Conservation (phyloP, 2,329 filamentous ascomycete genomes). For the Cryphonectria carpinicola region DNA sequence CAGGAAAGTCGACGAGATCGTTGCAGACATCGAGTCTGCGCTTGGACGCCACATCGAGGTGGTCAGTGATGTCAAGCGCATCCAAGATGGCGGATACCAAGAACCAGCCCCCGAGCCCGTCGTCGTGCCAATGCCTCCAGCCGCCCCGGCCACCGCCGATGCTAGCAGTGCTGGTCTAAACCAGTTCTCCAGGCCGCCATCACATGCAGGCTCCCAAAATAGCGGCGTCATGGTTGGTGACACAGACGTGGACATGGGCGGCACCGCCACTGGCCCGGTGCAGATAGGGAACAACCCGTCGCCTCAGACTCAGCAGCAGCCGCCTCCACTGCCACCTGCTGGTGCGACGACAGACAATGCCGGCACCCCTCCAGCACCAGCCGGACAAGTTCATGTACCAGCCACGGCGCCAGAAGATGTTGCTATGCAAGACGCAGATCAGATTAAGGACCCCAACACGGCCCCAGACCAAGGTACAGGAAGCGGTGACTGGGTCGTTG, state of each 20-base stretch:
- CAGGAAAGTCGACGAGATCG: conserved; percentile 71
- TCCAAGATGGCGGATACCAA: conserved; percentile 79
- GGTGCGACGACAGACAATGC: conserved; percentile 59
- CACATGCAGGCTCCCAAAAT: conserved; percentile 58
- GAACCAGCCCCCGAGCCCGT: conserved; percentile 57
- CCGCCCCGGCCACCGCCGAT: conserved; percentile 30
- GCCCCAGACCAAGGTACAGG: conserved; percentile 56
- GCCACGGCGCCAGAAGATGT: conserved; percentile 40
- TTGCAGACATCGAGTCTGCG: conserved; percentile 72
- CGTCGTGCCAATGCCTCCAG: conserved; percentile 36
- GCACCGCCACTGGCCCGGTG: conserved; percentile 67
- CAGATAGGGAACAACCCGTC: conserved; percentile 65
- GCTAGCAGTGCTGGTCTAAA: conserved; percentile 32
- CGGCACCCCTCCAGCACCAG: conserved; percentile 48
- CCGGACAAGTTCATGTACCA: conserved; percentile 35
- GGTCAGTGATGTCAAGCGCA: conserved; percentile 67
- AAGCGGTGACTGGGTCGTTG: conserved; percentile 74
- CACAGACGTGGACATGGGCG: conserved; percentile 67
- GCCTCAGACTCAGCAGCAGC: conserved; percentile 62
- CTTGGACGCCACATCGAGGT: conserved; percentile 69
- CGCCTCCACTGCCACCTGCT: conserved; percentile 61
- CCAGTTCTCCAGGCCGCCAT: conserved; percentile 55
- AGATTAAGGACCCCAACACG: conserved; percentile 52
- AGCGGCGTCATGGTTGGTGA: conserved; percentile 62
- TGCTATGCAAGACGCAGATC: conserved; percentile 43